A percentile compares a stretch with the other conserved stretches of the same genome.
These are phyloP conservation scores for Russula abietina DNA, from an alignment of 768 basidiomycete genomes.

Conservation along the genomic window DNA sequence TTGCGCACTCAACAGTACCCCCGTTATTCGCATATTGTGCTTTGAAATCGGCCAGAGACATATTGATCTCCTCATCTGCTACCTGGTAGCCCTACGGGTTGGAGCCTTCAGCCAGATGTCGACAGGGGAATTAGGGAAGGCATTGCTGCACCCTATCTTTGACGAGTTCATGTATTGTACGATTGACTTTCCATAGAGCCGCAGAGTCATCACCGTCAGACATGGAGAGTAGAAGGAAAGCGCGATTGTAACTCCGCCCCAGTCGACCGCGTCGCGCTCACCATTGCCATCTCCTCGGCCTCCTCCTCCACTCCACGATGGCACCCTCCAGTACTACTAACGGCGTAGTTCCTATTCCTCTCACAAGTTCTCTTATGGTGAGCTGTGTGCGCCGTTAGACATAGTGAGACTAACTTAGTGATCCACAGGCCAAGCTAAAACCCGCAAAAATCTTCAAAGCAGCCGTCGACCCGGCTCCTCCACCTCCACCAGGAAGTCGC, in stretches of 20 bases:
- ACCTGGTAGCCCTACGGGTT: constrained; percentile 79
- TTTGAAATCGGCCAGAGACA: constrained; percentile 79
- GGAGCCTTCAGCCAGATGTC: constrained; percentile 28
- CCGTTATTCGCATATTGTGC: constrained; percentile 61
- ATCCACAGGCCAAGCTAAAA: constrained; percentile 62
- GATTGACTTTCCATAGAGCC: constrained; percentile 90
- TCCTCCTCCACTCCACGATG: constrained; percentile 5
- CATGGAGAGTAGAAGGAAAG: constrained; percentile 40
- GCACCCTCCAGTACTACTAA: constrained; percentile 17
- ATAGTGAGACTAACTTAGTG: neutral
- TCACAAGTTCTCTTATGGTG: constrained; percentile 34
- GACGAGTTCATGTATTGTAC: constrained; percentile 94
- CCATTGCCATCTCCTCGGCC: neutral
- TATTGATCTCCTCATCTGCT: constrained; percentile 87
- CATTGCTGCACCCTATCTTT: constrained; percentile 72
- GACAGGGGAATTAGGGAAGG: constrained; percentile 16
- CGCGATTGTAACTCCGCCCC: constrained; percentile 50
- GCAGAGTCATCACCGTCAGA: constrained; percentile 74
- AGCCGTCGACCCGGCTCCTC: constrained; percentile 58
- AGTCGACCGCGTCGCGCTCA: neutral
- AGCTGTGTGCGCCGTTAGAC: neutral
- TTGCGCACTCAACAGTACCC: constrained; percentile 79
- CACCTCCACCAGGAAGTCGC: constrained; percentile 40
- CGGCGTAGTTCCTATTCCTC: constrained; percentile 17
- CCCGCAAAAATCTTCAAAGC: constrained; percentile 84